Percentiles rank a stretch among this genome's conserved stretches.
Evolutionary conservation across 2,329 filamentous ascomycete genomes (phyloP).

Genomic region (Cephalotrichum gorgonifer): DNA sequence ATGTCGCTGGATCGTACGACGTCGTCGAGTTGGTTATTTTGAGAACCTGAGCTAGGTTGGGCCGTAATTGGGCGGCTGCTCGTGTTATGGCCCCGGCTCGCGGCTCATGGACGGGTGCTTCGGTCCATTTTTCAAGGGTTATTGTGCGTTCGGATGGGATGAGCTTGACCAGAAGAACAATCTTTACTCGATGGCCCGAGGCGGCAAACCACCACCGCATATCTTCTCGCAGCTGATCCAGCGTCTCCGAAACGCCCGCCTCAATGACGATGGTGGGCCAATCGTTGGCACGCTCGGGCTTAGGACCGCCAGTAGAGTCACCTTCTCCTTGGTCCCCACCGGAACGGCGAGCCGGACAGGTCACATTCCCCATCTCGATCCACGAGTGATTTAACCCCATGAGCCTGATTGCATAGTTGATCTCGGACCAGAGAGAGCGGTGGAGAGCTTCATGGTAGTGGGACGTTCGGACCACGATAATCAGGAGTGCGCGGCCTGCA

Average conservation of each 20-base stretch:
- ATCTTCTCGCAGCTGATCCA: slow-evolving; percentile 4
- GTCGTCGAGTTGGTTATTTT: neutral
- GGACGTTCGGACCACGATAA: neutral
- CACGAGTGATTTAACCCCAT: neutral
- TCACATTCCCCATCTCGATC: neutral
- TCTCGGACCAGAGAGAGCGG: neutral
- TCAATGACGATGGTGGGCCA: slow-evolving; percentile 12
- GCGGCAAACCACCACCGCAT: slow-evolving; percentile 10
- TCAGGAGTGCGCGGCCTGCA: neutral
- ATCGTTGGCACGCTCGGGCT: neutral
- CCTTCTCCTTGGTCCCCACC: neutral
- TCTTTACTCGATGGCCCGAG: slow-evolving; percentile 10
- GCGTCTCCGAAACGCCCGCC: slow-evolving; percentile 6
- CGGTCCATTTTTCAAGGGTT: neutral
- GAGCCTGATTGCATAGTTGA: neutral
- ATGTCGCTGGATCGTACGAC: neutral
- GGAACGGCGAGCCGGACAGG: neutral
- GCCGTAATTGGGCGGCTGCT: neutral
- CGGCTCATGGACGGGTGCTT: neutral
- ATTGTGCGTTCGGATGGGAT: neutral
- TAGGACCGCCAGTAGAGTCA: neutral
- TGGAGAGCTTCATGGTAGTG: neutral
- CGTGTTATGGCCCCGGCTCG: neutral
- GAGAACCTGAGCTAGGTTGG: neutral
- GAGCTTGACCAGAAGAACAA: slow-evolving; percentile 10